These are phyloP conservation scores for Colletotrichum sp. DNA, from an alignment of 2,329 filamentous ascomycete genomes.

Conservation along the genomic window DNA sequence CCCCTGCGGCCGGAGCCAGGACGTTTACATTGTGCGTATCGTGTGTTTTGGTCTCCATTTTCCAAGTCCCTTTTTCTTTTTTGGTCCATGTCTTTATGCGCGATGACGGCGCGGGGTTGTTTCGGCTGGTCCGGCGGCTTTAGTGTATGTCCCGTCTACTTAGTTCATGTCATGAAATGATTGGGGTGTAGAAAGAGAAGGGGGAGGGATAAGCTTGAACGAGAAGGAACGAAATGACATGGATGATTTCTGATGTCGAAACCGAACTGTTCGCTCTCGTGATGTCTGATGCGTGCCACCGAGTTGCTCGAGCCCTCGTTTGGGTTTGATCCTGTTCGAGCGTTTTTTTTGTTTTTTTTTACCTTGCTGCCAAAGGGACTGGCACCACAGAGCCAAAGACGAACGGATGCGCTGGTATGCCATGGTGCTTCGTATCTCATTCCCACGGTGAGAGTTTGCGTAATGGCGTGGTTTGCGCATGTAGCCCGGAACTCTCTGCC, in stretches of 20 bases:
- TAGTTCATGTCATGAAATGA: slow-evolving; percentile 13
- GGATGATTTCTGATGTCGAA: slow-evolving; percentile 6
- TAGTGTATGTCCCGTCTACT: slow-evolving; percentile 1
- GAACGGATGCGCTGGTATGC: not conserved
- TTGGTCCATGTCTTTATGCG: slow-evolving; percentile 11
- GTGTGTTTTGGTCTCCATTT: not conserved
- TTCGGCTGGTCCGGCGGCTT: slow-evolving; percentile 30
- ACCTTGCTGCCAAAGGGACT: not conserved
- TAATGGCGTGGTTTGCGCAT: not conserved
- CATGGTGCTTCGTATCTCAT: not conserved
- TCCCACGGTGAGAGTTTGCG: not conserved
- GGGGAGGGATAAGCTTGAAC: not conserved
- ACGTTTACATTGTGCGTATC: not conserved
- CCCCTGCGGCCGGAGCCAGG: not conserved
- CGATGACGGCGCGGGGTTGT: slow-evolving; percentile 8
- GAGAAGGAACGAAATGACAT: slow-evolving; percentile 15
- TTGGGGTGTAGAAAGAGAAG: not conserved
- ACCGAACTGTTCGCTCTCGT: not conserved
- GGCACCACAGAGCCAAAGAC: not conserved
- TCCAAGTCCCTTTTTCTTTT: not conserved
- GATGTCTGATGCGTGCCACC: not conserved
- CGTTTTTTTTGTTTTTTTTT: not conserved
- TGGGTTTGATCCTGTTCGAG: not conserved
- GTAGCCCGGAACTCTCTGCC: not conserved
- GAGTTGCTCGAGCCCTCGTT: not conserved